Conservation (phyloP, 148 eudicot genomes). For the Vaccinium myrtillus region DNA sequence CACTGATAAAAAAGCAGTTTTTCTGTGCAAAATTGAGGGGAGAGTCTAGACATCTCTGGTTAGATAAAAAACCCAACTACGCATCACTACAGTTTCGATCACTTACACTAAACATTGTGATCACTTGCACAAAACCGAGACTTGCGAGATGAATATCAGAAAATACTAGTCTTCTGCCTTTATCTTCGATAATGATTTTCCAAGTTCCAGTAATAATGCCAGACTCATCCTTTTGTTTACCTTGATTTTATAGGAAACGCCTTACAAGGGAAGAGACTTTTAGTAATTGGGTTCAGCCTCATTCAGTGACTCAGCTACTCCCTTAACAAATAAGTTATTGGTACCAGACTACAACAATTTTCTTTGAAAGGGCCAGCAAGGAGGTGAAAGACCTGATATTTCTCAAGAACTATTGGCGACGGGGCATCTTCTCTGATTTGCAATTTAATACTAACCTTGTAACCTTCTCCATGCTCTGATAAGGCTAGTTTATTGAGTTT, state of each 20-base stretch:
- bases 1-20: background rate
- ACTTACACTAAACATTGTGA: background rate
- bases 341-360: slow-evolving; percentile 15
- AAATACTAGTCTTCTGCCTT: background rate
- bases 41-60: background rate
- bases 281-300: slow-evolving; percentile 28
- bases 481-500: background rate
- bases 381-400: slow-evolving; percentile 1
- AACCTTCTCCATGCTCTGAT: slow-evolving; percentile 15
- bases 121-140: background rate
- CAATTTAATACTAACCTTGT: slow-evolving; percentile 12
- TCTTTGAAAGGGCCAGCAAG: slow-evolving; percentile 9
- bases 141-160: background rate
- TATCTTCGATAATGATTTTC: background rate
- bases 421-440: background rate
- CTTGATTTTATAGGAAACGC: slow-evolving; percentile 57
- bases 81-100: background rate
- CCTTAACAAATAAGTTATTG: background rate
- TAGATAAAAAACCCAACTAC: background rate
- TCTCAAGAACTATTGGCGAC: slow-evolving; percentile 11
- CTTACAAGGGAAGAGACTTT: slow-evolving; percentile 62
- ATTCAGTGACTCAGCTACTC: background rate
- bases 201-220: background rate
- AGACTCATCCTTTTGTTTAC: background rate
- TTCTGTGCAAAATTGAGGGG: background rate